Evolutionary conservation across 2,329 filamentous ascomycete genomes (phyloP), one percentile per base, ranked within the genome.

Genomic region (Fusarium coffeatum): DNA sequence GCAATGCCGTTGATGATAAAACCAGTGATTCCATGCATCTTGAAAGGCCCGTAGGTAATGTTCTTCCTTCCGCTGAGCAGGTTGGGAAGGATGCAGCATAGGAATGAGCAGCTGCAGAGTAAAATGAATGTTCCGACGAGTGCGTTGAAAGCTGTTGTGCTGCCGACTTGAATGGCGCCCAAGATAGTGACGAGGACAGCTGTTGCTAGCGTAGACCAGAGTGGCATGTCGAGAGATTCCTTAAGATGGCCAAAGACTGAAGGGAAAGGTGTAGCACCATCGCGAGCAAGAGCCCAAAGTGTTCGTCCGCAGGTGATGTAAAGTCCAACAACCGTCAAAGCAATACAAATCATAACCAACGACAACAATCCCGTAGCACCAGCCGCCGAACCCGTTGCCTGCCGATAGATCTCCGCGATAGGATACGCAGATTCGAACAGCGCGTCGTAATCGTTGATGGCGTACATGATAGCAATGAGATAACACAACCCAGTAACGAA

Each of bases 81-180:
- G 65, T 88, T 84, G 0, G 87, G 87, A 2, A 92, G 77, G 56
- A 93, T 89, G 9, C 89, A 88, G 1, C 87, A 87, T 5, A 90
- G 80, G 75, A 90, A 92, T 7, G 74, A 78, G 40, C 71, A 74
- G 37, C 74, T 80, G 15, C 78, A 80, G 10, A 80, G 72, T 1
- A 81, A 74, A 30, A 81, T 80, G 60, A 81, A 83, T 30, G 76
- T 79, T 12, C 88, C 88, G 10, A 92, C 86, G 27, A 92, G 87
- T 0, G 90, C 90, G 43, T 87, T 86, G 79, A 92, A 93, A 0
- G 90, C 90, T 0, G 88, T 90, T 2, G 83, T 85, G 64, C 83
- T 88, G n/a, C 87, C 90, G 2, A 92, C 84, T 68, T 91, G 92
- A 46, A 92, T 89, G 43, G 83, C 83, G 0, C 89, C 89, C 0